These are phyloP conservation scores for Eimeria sp. DNA, from an alignment of 169 alveolate species.

Conservation along the genomic window DNA sequence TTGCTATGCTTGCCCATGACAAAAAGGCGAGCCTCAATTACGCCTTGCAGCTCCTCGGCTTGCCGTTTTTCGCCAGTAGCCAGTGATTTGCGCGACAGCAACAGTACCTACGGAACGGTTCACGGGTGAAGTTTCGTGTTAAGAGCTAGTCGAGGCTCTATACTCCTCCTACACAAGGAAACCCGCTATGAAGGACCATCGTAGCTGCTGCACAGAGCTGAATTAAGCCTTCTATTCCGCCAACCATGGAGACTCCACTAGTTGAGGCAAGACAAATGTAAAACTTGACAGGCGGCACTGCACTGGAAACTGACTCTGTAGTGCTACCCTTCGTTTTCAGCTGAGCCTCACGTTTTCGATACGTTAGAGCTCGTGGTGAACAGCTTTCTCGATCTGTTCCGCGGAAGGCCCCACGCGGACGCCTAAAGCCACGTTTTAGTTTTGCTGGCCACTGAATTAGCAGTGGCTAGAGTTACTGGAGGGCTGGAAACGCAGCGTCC, in stretches of 20 bases:
- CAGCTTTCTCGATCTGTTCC: background rate
- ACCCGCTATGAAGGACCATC: background rate
- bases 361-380: background rate
- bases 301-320: background rate
- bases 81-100: background rate
- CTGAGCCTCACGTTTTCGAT: background rate
- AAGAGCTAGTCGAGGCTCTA: background rate
- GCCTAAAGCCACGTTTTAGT: background rate
- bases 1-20: background rate
- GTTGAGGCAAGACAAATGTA: background rate
- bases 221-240: background rate
- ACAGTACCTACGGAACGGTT: background rate
- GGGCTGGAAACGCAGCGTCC: too few species aligned
- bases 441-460: background rate
- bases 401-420: background rate
- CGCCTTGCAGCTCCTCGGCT: background rate
- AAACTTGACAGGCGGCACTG: slow-evolving; percentile 11
- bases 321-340: background rate
- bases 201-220: background rate
- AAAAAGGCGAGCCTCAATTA: slow-evolving; percentile 1
- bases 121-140: background rate
- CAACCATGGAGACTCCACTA: background rate
- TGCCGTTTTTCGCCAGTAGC: background rate
- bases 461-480: too few species aligned
- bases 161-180: background rate